A percentile compares a stretch with the other conserved stretches of the same genome.
Evolutionary conservation across 164 flowering plant species (phyloP).

Genomic region (Santalum album): DNA sequence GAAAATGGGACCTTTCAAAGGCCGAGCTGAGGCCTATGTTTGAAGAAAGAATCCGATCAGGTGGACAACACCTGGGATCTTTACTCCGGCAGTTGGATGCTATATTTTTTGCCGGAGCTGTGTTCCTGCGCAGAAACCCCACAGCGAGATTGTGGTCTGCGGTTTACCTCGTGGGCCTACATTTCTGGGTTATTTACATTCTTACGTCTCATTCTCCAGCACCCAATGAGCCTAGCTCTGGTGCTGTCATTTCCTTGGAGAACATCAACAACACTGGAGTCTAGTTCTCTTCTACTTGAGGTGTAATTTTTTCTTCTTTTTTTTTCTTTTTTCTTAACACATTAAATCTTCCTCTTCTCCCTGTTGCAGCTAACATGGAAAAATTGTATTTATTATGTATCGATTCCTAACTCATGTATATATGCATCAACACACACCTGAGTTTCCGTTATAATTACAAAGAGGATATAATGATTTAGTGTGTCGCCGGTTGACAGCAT

Average conservation of each 20-base stretch:
- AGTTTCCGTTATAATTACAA: too few relatives aligned
- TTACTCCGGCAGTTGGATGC: conserved; percentile 64
- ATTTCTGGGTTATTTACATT: conserved; percentile 82
- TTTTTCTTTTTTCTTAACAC: not conserved
- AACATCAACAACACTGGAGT: conserved; percentile 55
- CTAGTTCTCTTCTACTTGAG: conserved; percentile 7
- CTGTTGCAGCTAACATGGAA: too few relatives aligned
- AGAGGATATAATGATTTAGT: too few relatives aligned
- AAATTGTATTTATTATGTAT: too few relatives aligned
- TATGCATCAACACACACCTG: too few relatives aligned
- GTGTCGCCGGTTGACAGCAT: too few relatives aligned
- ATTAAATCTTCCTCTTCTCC: not conserved
- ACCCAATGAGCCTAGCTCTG: conserved; percentile 41
- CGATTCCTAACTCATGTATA: too few relatives aligned
- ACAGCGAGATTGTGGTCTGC: conserved; percentile 53
- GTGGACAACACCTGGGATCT: conserved; percentile 52
- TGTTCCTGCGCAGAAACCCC: conserved; percentile 61
- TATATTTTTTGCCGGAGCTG: conserved; percentile 55
- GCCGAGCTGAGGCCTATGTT: conserved; percentile 43
- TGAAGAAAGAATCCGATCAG: conserved; percentile 44
- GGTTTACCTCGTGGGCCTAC: conserved; percentile 71
- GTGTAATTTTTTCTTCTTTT: not conserved
- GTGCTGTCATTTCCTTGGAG: conserved; percentile 73
- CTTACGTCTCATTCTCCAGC: conserved; percentile 51
- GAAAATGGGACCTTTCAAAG: conserved; percentile 33